Base-by-base conservation (phyloP, 768 basidiomycete species). In the Lyophyllum shimeji region DNA sequence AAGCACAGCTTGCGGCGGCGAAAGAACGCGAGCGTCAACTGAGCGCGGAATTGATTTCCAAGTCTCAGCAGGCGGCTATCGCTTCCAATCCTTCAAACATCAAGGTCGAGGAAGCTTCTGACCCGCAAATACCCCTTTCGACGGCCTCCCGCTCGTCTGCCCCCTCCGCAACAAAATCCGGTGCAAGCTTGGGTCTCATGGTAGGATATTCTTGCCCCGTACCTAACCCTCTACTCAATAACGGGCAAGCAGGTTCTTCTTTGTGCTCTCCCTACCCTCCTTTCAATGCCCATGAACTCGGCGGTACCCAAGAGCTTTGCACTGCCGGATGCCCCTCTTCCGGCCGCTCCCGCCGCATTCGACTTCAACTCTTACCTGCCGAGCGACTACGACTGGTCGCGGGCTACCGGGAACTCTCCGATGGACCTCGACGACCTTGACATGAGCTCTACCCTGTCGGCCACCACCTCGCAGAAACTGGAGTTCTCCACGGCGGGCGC, bases 191-290 rank as follows among this genome's bases (percentile, higher is more conserved):
- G 46, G 83, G 87, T 59, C 76, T 88, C 67, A 87, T 90, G 85
- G 89, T 90, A 69, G 61, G 81, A 64, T 53, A 51, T 46, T 15
- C 53, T 63, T 58, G 31, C n/a, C 39, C 43, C 49, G 18, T 43
- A 44, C 53, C 44, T 31, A 53, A 25, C 43, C 49, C 37, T 51
- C 58, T 55, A 55, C 59, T 67, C 31, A 69, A 24, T 51, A 34
- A 53, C 42, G 21, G 12, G 53, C 37, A 75, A 74, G 72, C 76
- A 90, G 84, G 87, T 89, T 63, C 80, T 92, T 45, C 78, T 91
- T 43, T 91, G 88, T 63, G 87, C 88, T 2, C 79, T 92, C 24
- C 90, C 90, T 15, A 82, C 85, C 20, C 78, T 92, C 43, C 79
- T 91, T 51, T 85, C 89, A 20, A 76, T 89, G 73, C 80, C 86